Evolutionary conservation across 1,139 yeast species (phyloP).

Genomic region (Scheffersomyces lignicola): DNA sequence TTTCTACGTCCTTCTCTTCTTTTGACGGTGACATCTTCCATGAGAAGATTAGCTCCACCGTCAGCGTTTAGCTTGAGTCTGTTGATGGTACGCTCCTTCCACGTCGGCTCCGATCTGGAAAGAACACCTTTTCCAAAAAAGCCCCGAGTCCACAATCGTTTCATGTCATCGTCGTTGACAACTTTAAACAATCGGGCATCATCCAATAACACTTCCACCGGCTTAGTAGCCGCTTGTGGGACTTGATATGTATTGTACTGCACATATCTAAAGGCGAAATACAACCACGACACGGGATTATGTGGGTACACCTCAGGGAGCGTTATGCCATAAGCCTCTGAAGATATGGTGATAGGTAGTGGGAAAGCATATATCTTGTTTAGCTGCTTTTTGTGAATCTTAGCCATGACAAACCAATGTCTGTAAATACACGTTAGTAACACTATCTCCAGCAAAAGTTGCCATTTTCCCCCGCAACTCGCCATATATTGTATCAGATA

Average conservation of each 20-base stretch:
- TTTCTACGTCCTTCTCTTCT: conserved; percentile 72
- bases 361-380: conserved; percentile 41
- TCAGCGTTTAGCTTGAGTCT: conserved; percentile 45
- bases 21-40: conserved; percentile 75
- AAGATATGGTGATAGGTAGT: conserved; percentile 49
- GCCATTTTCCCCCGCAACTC: neutral
- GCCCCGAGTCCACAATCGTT: conserved; percentile 77
- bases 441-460: too few species aligned
- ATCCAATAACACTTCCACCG: conserved; percentile 25
- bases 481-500: conserved; percentile 66
- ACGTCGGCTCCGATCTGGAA: conserved; percentile 90
- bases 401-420: conserved; percentile 22
- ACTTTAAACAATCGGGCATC: conserved; percentile 46
- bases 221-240: conserved; percentile 24
- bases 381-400: conserved; percentile 24
- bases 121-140: conserved; percentile 92
- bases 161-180: conserved; percentile 46
- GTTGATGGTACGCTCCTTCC: conserved; percentile 63
- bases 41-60: conserved; percentile 30
- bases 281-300: conserved; percentile 62
- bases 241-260: conserved; percentile 22
- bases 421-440: too few species aligned
- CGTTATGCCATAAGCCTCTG: conserved; percentile 27
- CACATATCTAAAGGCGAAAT: conserved; percentile 37
- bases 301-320: conserved; percentile 52